Evolutionary conservation across 192 early-diverging fungal genomes (phyloP).

Genomic region (Coemansia erecta): DNA sequence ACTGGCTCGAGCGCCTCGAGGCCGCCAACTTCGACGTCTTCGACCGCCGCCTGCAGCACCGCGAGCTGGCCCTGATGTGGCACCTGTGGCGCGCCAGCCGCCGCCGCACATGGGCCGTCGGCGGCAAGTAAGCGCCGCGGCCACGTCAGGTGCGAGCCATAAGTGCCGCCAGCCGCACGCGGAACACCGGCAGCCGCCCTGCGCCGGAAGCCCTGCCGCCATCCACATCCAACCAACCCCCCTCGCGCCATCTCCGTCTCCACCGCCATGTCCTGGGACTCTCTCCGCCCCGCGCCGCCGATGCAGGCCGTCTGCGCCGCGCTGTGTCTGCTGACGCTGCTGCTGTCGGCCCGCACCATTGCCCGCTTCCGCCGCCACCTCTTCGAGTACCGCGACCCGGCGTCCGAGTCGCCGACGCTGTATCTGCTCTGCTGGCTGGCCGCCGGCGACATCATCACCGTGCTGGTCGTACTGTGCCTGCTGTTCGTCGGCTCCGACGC

Average conservation of each 20-base stretch:
- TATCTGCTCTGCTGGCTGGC: slow-evolving; percentile 35
- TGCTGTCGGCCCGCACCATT: slow-evolving; percentile 10
- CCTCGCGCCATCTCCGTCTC: too few species aligned
- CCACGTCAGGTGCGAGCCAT: not conserved
- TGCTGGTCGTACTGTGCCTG: not conserved
- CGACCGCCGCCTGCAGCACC: slow-evolving; percentile 64
- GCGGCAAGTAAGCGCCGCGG: slow-evolving; percentile 5
- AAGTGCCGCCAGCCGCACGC: not conserved
- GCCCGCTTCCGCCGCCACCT: slow-evolving; percentile 20
- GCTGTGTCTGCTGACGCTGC: slow-evolving; percentile 15
- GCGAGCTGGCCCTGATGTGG: slow-evolving; percentile 39
- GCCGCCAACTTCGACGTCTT: slow-evolving; percentile 79
- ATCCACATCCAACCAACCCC: too few species aligned
- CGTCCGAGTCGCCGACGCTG: slow-evolving; percentile 25
- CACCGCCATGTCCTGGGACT: too few species aligned
- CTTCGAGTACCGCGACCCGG: slow-evolving; percentile 16
- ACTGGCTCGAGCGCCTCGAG: slow-evolving; percentile 77
- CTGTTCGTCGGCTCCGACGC: not conserved
- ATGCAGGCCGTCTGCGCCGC: slow-evolving; percentile 5
- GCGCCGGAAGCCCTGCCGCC: too few species aligned
- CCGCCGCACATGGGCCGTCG: slow-evolving; percentile 34
- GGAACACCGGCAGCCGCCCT: too few species aligned
- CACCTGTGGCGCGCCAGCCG: slow-evolving; percentile 39
- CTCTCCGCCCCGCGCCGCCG: too few species aligned
- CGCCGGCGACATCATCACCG: slow-evolving; percentile 16